Percentiles rank a stretch among this genome's conserved stretches.
These are phyloP conservation scores for Lepraria neglecta DNA, from an alignment of 495 filamentous ascomycete genomes.

Conservation along the genomic window DNA sequence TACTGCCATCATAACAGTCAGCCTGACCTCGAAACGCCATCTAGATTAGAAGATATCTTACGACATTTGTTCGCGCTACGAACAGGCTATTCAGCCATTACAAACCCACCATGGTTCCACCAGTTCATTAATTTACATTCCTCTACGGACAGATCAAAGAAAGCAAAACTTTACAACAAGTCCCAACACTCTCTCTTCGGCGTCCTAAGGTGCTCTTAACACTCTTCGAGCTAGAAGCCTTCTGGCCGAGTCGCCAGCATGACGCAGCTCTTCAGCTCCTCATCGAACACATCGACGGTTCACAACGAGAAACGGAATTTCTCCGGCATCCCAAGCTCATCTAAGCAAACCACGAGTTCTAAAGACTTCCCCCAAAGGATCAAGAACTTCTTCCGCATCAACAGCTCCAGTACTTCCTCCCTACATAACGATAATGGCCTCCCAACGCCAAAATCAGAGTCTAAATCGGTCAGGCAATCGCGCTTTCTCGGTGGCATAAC, in stretches of 20 bases:
- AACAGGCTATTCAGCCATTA: neutral
- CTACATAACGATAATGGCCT: conserved; percentile 38
- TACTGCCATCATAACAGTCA: neutral
- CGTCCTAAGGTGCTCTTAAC: neutral
- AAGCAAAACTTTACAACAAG: neutral
- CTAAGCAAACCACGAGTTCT: conserved; percentile 36
- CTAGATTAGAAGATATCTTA: neutral
- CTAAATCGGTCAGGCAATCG: conserved; percentile 73
- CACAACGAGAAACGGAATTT: conserved; percentile 40
- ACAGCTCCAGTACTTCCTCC: conserved; percentile 52
- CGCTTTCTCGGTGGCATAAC: conserved; percentile 74
- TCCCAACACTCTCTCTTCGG: neutral
- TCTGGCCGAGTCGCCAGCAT: neutral
- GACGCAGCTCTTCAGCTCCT: conserved; percentile 25
- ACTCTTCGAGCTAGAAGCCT: neutral
- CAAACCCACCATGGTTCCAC: conserved; percentile 15
- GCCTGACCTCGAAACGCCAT: conserved; percentile 2
- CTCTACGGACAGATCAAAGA: conserved; percentile 8
- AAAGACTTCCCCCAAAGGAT: conserved; percentile 79
- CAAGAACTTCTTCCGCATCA: conserved; percentile 98
- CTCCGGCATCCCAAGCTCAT: conserved; percentile 28
- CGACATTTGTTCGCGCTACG: neutral
- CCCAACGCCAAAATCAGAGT: conserved; percentile 44
- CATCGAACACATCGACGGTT: conserved; percentile 8
- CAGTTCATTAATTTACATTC: conserved; percentile 23